Evolutionary conservation across 208 protist genomes (phyloP), one percentile per base, ranked within the genome.

Genomic region (Hexamita inflata): DNA sequence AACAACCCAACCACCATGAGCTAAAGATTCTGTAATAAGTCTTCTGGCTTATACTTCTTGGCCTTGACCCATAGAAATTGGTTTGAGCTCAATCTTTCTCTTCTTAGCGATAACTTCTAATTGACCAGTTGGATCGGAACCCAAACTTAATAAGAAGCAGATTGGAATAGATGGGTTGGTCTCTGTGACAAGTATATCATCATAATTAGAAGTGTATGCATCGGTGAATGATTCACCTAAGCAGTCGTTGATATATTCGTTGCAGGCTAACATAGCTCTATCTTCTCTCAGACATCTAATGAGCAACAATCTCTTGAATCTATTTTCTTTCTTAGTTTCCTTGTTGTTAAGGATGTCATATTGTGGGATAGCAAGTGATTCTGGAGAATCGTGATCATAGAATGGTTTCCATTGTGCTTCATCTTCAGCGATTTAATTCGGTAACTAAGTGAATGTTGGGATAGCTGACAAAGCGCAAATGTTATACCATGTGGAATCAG

Each of bases 1-100:
- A 73, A 91, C 49, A 35, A 88, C 87, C 88, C 88, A 92, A 77
- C 11, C 82, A 80, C 83, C 88, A 75, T 57, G 90, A 32, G 73
- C 24, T 41, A 85, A 78, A n/a, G 66, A 65, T 30, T 70, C 41
- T 28, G 49, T 26, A 57, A 91, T 91, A 41, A 91, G 89, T 58
- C 89, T 87, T 81, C 93, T 0, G n/a, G 94, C 94, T 62, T 91
- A 93, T 61, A 77, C 67, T 84, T 97, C 94, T 87, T 97, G 92
- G 9, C 93, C 93, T 82, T 96, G 92, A 53, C 94, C 94, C 93
- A 98, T 95, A 34, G 93, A 96, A 76, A 96, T 92, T 4, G 57
- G 34, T 28, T 75, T 24, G 1, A 88, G n/a, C 7, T 76, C 58
- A n/a, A 82, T 85, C 76, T 90, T 88, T 30, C 73, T 66, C 59